phyloP scores from a whole-genome alignment of 345 rosid species.

The Luvunga scandens region DNA sequence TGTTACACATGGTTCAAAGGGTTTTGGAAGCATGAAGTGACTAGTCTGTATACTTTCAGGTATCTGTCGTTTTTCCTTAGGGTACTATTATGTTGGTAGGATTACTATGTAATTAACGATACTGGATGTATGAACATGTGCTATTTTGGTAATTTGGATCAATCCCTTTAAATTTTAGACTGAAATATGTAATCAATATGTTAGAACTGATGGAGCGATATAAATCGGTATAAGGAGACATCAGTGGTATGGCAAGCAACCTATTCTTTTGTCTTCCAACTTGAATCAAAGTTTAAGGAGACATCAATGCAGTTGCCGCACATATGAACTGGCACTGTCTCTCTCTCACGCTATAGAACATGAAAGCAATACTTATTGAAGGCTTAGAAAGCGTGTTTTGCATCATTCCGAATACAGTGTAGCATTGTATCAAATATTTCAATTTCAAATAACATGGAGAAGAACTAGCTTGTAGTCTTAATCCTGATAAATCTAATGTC shows the following conservation, averaged over 20 bases:
- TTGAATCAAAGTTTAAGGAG: background rate
- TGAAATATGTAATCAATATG: background rate
- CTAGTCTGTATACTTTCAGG: background rate
- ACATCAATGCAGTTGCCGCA: background rate
- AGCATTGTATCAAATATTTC: background rate
- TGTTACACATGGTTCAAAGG: background rate
- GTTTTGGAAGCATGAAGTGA: background rate
- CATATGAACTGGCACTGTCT: background rate
- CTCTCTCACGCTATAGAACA: background rate
- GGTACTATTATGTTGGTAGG: background rate
- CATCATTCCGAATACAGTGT: slow-evolving; percentile 1
- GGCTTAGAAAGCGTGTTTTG: background rate
- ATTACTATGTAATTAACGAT: background rate
- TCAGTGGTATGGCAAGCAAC: background rate
- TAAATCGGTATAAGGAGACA: background rate
- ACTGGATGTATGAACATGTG: background rate
- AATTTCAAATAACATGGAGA: background rate
- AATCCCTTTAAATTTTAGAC: background rate
- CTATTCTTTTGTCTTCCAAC: background rate
- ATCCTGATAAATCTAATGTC: background rate
- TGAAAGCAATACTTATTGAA: background rate
- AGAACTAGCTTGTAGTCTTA: background rate
- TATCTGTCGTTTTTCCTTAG: background rate
- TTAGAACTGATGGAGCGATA: background rate
- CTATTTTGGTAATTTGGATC: background rate